phyloP scores from a whole-genome alignment of 2,329 filamentous ascomycete genomes.

The Calonectria hawksworthii region DNA sequence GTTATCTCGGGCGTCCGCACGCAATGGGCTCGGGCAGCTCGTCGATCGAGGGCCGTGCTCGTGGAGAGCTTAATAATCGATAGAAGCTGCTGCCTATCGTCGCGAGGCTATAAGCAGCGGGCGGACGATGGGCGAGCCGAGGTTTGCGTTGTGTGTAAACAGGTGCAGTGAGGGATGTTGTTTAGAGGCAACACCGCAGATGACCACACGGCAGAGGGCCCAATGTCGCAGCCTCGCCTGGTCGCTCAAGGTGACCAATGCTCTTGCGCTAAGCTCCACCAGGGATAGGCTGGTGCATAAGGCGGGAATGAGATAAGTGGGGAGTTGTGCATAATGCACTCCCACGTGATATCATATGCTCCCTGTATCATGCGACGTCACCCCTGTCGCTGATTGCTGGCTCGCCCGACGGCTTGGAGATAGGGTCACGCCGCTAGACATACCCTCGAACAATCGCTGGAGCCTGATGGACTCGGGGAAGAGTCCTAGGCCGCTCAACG shows the following conservation, averaged over 20 bases:
- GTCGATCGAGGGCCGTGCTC: conserved; percentile 19
- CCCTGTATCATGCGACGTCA: conserved; percentile 40
- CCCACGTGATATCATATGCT: conserved; percentile 50
- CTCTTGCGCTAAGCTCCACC: conserved; percentile 32
- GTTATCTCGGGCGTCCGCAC: conserved; percentile 45
- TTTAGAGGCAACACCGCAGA: conserved; percentile 40
- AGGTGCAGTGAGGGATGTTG: conserved; percentile 32
- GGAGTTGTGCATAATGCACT: conserved; percentile 40
- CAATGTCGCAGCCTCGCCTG: conserved; percentile 47
- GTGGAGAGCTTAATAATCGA: conserved; percentile 7
- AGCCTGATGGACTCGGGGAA: conserved; percentile 45
- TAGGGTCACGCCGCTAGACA: conserved; percentile 18
- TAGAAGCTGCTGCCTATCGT: conserved; percentile 8
- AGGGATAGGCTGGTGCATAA: conserved; percentile 47
- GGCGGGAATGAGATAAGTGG: conserved; percentile 18
- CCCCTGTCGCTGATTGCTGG: conserved; percentile 19
- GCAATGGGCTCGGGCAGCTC: conserved; percentile 32
- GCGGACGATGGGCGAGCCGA: neutral
- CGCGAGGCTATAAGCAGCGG: conserved; percentile 1
- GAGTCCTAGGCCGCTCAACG: conserved; percentile 42
- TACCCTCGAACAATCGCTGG: neutral
- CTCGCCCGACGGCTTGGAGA: neutral
- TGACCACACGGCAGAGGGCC: conserved; percentile 37
- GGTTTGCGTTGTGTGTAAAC: conserved; percentile 17
- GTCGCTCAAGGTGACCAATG: conserved; percentile 43